These are phyloP conservation scores for Brettanomyces anomalus DNA, from an alignment of 805 yeast genomes.

Conservation along the genomic window DNA sequence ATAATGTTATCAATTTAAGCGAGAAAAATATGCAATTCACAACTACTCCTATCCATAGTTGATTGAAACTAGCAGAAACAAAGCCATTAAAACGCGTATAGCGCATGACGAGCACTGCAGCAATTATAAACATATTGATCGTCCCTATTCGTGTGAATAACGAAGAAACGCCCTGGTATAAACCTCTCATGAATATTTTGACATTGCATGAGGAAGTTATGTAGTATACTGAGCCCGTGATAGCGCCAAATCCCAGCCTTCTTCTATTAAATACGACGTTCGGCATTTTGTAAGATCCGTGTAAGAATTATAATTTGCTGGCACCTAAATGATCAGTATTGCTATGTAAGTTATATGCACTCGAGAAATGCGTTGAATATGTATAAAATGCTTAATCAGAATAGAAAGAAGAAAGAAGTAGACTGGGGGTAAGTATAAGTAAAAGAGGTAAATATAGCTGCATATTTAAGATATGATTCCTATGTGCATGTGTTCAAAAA, in stretches of 20 bases:
- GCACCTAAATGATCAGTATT: not conserved
- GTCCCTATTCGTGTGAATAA: slow-evolving; percentile 2
- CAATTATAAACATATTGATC: slow-evolving; percentile 1
- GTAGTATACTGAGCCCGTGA: slow-evolving; percentile 11
- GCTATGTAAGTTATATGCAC: no score
- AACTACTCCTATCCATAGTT: slow-evolving; percentile 8
- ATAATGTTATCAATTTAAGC: slow-evolving; percentile 9
- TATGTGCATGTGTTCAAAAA: no score
- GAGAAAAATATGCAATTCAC: slow-evolving; percentile 10
- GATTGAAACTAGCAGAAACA: slow-evolving; percentile 4
- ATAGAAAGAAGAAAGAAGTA: no score
- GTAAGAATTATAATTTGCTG: not conserved
- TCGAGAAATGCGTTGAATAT: no score
- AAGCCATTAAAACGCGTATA: slow-evolving; percentile 2
- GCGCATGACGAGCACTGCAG: not conserved
- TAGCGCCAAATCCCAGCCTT: slow-evolving; percentile 13
- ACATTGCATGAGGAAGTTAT: slow-evolving; percentile 3
- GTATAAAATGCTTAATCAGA: no score
- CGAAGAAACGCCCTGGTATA: slow-evolving; percentile 1
- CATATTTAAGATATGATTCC: no score
- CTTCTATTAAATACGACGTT: slow-evolving; percentile 1
- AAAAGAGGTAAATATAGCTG: no score
- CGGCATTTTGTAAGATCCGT: not conserved
- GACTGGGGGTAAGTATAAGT: no score
- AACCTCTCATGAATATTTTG: not conserved